A percentile compares a stretch with the other conserved stretches of the same genome.
These are phyloP conservation scores for Tillandsia leiboldiana DNA, from an alignment of 176 grass and related monocot species.

Conservation along the genomic window DNA sequence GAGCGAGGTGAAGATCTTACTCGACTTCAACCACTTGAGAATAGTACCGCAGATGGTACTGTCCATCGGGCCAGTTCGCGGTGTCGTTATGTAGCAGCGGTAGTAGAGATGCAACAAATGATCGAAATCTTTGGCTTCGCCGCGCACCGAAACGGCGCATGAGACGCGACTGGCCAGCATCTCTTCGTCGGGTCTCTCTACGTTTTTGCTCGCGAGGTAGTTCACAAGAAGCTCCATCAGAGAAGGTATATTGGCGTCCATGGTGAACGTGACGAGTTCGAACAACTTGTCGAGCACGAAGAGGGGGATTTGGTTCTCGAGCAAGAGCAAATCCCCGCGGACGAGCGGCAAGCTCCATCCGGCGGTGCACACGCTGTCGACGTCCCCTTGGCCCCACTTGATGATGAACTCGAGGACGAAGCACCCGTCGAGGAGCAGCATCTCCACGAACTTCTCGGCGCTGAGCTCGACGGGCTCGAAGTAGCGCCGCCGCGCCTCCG, in stretches of 20 bases:
- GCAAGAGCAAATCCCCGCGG: constrained; percentile 26
- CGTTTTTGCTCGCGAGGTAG: background rate
- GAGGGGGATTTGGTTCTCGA: constrained; percentile 52
- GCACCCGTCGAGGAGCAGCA: too few relatives aligned
- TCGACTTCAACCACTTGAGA: too few relatives aligned
- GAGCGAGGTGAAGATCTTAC: too few relatives aligned
- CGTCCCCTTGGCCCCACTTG: too few relatives aligned
- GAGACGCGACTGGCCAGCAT: too few relatives aligned
- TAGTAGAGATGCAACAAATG: constrained; percentile 38
- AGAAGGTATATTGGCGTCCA: background rate
- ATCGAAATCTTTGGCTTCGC: background rate
- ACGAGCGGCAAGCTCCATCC: too few relatives aligned
- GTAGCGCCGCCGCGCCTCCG: too few relatives aligned
- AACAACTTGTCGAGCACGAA: constrained; percentile 14
- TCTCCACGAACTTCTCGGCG: too few relatives aligned
- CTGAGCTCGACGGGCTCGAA: too few relatives aligned
- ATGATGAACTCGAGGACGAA: too few relatives aligned
- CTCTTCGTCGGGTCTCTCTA: background rate
- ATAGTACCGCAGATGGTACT: background rate
- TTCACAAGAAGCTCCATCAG: background rate
- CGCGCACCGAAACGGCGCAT: too few relatives aligned
- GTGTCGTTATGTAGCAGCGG: background rate
- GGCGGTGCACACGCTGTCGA: too few relatives aligned
- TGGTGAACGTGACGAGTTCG: background rate
- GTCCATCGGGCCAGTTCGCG: background rate